Base-by-base conservation (phyloP, 139 green algal genomes). In the Penium margaritaceum region DNA sequence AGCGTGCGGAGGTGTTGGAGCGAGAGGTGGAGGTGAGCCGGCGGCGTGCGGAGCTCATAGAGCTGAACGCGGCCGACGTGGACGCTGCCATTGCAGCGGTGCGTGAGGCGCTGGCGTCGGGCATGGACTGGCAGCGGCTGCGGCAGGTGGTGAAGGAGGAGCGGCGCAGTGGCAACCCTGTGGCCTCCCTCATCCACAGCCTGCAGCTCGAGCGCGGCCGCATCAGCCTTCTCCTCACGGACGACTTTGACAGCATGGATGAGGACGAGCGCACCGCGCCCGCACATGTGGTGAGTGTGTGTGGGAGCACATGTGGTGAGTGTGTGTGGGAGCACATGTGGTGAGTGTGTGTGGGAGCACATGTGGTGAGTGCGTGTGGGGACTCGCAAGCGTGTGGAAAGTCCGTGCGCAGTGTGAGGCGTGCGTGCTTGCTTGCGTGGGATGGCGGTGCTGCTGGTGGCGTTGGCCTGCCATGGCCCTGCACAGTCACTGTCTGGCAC, bases 111-210 rank as follows among this genome's bases (percentile, higher is more conserved):
- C 75, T 97, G 64, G 90, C 89, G 44, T 70, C 67, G 63, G 92
- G 92, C 24, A 93, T 95, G 85, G 86, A 91, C 80, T 98, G 93
- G 93, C 63, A 54, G 15, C 91, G 96, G 39, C 78, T 98, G 34
- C 86, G 85, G 44, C 19, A 30, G 2, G 78, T 88, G 80, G 76
- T 89, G 54, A 74, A 84, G 54, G 80, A 83, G 47, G 83, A 89
- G 77, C 30, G 53, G 21, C 69, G 75, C n/a, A 62, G 86, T 2
- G 93, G 93, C 36, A 97, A 98, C 79, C 93, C 93, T 0, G 89
- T 98, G 64, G 92, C 92, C 0, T 70, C 33, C 0, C 69, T 90
- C 12, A 89, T 97, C 27, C 81, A 90, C 46, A 86, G 70, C 24
- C 81, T 96, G 46, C 70, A 92, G 34, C 79, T 97, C 63, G 85